Evolutionary conservation across 371 early-diverging fungal species (phyloP), one percentile per base, ranked within the genome.

Genomic region (Mortierella polycephala): DNA sequence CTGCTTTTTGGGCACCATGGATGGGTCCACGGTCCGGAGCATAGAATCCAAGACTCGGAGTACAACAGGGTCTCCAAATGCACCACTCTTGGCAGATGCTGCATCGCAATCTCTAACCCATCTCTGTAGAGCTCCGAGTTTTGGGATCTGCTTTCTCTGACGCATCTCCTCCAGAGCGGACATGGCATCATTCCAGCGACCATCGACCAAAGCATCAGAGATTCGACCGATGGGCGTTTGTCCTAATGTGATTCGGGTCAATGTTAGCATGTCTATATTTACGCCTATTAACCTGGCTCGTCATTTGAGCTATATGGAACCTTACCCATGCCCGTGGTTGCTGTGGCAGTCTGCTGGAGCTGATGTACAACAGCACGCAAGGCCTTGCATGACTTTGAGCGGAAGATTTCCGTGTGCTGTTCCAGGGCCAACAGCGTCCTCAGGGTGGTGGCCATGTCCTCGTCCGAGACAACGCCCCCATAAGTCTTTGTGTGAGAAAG

Each of bases 81-180:
- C 74, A 2, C 79, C 81, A 54, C 57, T 84, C 60, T 74, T 65
- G 53, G 81, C 71, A 0, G 83, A 81, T 5, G 86, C 88, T 2
- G 88, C 88, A 67, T 88, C 88, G 57, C 88, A 88, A 53, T 86
- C 88, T 16, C 88, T 73, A 30, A 86, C 86, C 88, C 88, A 88
- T 12, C 88, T 76, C 62, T 88, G 88, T 18, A 88, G 58, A 0
- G 86, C 83, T 20, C 88, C 88, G 9, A 88, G 77, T 57, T 84
- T 84, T 11, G 85, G 86, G 1, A 71, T 69, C 56, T 81, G 74
- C 0, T 79, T 79, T 18, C 69, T 63, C 1, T 64, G 57, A 21
- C 86, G 69, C 87, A 88, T 85, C 64, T 85, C 84, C 18, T 79
- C 81, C 63, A 88, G 69, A 4, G 72, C 69, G 0, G 66, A 53